Base-by-base conservation (phyloP, 78 protist genomes). In the Speleostelium caveatum region DNA sequence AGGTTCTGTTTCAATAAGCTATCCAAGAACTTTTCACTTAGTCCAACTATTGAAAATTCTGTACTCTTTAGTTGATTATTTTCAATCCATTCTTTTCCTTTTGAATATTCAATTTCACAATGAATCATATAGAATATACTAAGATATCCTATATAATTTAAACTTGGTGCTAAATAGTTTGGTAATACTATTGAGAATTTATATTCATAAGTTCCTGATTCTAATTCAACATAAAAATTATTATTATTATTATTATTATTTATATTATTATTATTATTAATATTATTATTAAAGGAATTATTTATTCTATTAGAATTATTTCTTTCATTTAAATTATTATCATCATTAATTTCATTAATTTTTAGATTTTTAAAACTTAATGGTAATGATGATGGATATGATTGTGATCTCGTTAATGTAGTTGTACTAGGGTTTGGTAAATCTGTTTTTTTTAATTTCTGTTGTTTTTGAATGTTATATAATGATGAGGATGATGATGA, bases 91-190 rank as follows among this genome's bases (percentile, higher is more conserved):
- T 69, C 91, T 22, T 38, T 41, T 1, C 91, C 91, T 12, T 69
- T 67, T 30, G 67, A 45, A 42, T 83, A 83, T 3, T 83, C 79
- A 22, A 83, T 69, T n/a, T 68, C 33, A n/a, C 91, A 83, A 24
- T 69, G 63, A 3, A 63, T 75, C 45, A 83, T 58, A 58, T 83
- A 83, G 36, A 83, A 83, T 19, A 83, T 83, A 8, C 79, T 69
- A 24, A 83, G 59, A 69, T 56, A 83, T 2, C 75, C 91, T 39
- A 83, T 83, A 33, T 83, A 83, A 63, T 83, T 83, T 4, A 83
- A 26, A 19, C 79, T 69, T 26, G 91, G 79, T 32, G 67, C 51
- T 21, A 83, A 32, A 42, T 35, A 83, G 5, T 56, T 67, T 69
- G 91, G 91, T 36, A 83, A 32, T 22, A 56, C 39, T 26, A 83